Evolutionary conservation across 148 eudicot species (phyloP).

Genomic region (Nepenthes mirabilis): DNA sequence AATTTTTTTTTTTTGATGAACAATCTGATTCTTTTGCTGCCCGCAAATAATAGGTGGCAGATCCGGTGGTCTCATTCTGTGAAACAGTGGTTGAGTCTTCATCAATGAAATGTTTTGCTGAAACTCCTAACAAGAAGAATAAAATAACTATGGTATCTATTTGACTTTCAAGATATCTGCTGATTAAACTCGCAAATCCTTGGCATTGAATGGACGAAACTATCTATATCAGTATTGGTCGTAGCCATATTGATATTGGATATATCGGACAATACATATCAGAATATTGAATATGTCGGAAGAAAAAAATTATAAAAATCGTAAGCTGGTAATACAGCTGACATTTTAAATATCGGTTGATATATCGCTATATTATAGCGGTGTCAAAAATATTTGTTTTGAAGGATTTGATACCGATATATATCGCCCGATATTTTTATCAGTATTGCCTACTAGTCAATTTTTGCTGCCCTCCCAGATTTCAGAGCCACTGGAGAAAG

Average conservation of each 20-base stretch:
- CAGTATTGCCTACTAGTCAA: background rate
- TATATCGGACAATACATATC: too few relatives aligned
- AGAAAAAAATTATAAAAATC: background rate
- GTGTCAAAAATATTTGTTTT: too few relatives aligned
- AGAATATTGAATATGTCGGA: too few relatives aligned
- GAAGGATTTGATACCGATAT: too few relatives aligned
- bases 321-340: too few relatives aligned
- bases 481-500: slow-evolving; percentile 95
- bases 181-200: too few relatives aligned
- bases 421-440: too few relatives aligned
- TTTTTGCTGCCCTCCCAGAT: slow-evolving; percentile 33
- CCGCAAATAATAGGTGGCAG: slow-evolving; percentile 60
- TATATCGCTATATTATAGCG: too few relatives aligned
- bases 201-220: too few relatives aligned
- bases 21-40: background rate
- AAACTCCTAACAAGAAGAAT: slow-evolving; percentile 93
- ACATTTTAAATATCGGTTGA: too few relatives aligned
- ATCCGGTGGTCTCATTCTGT: slow-evolving; percentile 98
- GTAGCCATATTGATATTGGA: too few relatives aligned
- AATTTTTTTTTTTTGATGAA: background rate
- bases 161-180: background rate
- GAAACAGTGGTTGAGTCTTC: slow-evolving; percentile 98
- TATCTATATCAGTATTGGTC: too few relatives aligned
- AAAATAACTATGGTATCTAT: slow-evolving; percentile 84
- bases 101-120: slow-evolving; percentile 98